These are phyloP conservation scores for Chalciporus chontae DNA, from an alignment of 768 basidiomycete genomes.

Conservation along the genomic window DNA sequence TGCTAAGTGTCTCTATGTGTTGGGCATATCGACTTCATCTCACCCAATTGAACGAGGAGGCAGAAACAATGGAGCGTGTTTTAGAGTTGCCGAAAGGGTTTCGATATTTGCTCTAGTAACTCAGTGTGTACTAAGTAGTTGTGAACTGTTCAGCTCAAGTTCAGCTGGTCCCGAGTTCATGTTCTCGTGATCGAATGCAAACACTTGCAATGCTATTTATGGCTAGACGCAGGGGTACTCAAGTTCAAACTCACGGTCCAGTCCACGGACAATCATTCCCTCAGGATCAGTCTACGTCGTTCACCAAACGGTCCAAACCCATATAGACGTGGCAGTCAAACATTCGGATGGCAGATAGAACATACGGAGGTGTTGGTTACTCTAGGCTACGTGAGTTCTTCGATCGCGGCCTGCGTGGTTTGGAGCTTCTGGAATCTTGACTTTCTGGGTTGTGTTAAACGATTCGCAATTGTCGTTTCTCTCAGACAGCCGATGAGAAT, in stretches of 20 bases:
- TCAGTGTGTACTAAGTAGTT: too few species aligned
- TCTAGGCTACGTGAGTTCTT: slow-evolving; percentile 17
- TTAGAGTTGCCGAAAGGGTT: slow-evolving; percentile 35
- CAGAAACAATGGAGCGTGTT: slow-evolving; percentile 36
- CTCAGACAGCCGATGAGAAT: slow-evolving; percentile 2
- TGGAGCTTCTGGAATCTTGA: neutral
- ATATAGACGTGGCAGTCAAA: neutral
- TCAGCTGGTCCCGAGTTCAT: too few species aligned
- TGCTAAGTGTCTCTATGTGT: slow-evolving; percentile 46
- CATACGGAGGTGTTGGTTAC: slow-evolving; percentile 7
- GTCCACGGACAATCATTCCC: neutral
- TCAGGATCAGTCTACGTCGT: neutral
- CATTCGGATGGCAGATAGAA: slow-evolving; percentile 8
- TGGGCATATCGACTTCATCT: slow-evolving; percentile 45
- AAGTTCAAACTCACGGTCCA: neutral
- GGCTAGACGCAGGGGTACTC: too few species aligned
- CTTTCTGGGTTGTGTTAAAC: neutral
- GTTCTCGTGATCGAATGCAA: too few species aligned
- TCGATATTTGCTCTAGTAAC: slow-evolving; percentile 42
- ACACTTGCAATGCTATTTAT: too few species aligned
- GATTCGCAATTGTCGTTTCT: neutral
- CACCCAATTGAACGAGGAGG: slow-evolving; percentile 34
- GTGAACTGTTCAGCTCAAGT: too few species aligned
- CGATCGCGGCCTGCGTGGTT: neutral
- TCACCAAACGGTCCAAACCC: neutral